Evolutionary conservation across 768 basidiomycete species (phyloP).

Genomic region (Boletus subcaerulescens): DNA sequence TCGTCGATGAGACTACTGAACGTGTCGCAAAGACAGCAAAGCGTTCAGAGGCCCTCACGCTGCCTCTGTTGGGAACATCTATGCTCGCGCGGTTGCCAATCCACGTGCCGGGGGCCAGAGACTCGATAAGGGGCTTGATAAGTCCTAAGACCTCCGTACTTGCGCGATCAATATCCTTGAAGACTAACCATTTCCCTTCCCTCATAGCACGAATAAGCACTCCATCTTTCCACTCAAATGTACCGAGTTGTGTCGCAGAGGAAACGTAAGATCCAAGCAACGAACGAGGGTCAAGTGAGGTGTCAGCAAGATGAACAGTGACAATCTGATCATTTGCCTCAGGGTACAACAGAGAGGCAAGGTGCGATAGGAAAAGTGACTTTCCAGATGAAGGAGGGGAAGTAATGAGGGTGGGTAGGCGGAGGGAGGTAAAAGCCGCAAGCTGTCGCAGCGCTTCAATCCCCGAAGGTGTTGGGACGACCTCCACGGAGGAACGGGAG

Average conservation of each 20-base stretch:
- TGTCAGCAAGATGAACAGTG: slow-evolving; percentile 89
- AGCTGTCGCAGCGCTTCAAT: slow-evolving; percentile 57
- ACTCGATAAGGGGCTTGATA: slow-evolving; percentile 82
- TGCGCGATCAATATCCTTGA: slow-evolving; percentile 90
- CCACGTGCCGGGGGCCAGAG: slow-evolving; percentile 62
- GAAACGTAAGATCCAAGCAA: slow-evolving; percentile 92
- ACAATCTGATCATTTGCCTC: slow-evolving; percentile 65
- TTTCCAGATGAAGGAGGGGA: slow-evolving; percentile 90
- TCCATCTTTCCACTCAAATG: slow-evolving; percentile 96
- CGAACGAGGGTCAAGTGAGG: slow-evolving; percentile 90
- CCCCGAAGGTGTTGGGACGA: slow-evolving; percentile 66
- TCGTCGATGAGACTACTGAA: slow-evolving; percentile 51
- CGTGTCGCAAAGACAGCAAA: slow-evolving; percentile 92
- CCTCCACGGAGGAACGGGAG: slow-evolving; percentile 29
- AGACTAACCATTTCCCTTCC: slow-evolving; percentile 88
- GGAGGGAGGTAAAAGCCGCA: slow-evolving; percentile 60
- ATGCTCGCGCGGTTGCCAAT: slow-evolving; percentile 70
- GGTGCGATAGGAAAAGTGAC: slow-evolving; percentile 70
- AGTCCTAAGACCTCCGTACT: slow-evolving; percentile 87
- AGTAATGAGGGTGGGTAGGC: slow-evolving; percentile 77
- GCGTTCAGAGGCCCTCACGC: slow-evolving; percentile 68
- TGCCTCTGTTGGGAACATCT: slow-evolving; percentile 71
- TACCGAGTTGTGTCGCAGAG: slow-evolving; percentile 76
- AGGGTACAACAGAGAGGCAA: slow-evolving; percentile 66
- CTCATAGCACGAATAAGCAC: slow-evolving; percentile 86